A percentile compares a stretch with the other conserved stretches of the same genome.
Evolutionary conservation across 331 rosid species (phyloP).

Genomic region (Malus hybrid): DNA sequence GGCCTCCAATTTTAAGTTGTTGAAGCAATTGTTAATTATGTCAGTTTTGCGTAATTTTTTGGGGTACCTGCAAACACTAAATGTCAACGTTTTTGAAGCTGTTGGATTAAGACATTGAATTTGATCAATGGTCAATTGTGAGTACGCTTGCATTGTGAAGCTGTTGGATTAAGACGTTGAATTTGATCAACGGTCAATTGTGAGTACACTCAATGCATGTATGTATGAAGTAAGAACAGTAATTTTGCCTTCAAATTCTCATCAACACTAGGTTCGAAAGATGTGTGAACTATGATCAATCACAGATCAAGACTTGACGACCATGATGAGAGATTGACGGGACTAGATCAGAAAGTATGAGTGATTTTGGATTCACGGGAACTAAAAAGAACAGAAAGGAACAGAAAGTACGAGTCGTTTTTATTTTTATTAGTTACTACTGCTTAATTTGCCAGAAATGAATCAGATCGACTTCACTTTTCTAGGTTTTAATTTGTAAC

Average conservation of each 20-base stretch:
- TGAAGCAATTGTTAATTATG: not conserved
- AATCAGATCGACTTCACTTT: not conserved
- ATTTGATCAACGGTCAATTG: not conserved
- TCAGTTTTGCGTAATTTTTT: not conserved
- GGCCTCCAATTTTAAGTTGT: too few species aligned
- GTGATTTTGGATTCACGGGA: not conserved
- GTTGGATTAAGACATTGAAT: not conserved
- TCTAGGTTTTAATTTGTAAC: not conserved
- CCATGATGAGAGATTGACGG: not conserved
- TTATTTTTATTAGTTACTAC: not conserved
- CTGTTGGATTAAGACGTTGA: not conserved
- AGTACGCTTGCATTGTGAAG: not conserved
- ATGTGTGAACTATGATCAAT: not conserved
- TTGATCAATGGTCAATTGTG: not conserved
- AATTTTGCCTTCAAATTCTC: not conserved
- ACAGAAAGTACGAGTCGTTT: not conserved
- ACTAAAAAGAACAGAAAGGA: too few species aligned
- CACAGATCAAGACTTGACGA: not conserved
- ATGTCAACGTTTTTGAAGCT: not conserved
- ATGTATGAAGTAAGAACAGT: too few species aligned
- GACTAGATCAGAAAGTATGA: not conserved
- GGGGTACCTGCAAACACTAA: not conserved
- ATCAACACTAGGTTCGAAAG: not conserved
- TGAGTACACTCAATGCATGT: not conserved
- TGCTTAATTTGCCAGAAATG: not conserved